Base-by-base conservation (phyloP, 2,329 filamentous ascomycete genomes). In the Cladorrhinum sp. region DNA sequence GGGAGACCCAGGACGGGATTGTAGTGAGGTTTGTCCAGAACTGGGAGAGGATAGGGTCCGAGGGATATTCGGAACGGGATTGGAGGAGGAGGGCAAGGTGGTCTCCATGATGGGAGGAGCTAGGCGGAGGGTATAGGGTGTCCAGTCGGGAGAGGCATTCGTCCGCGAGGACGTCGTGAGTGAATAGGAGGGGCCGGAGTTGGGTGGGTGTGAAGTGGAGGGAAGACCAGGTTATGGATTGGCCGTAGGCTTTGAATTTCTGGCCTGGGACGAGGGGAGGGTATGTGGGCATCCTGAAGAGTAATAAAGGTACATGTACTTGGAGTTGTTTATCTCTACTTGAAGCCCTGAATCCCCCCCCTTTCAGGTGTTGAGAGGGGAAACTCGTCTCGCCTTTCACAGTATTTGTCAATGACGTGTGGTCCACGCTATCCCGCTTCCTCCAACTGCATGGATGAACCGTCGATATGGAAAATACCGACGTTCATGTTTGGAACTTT, bases 1-100 rank as follows among this genome's bases (percentile, higher is more conserved):
- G 93, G 70, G 92, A 85, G 2, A 93, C 90, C 89, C 89, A 93
- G 0, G 82, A 78, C 0, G 90, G 90, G 3, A 91, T 74, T 0
- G 81, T 86, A 60, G 85, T 87, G 59, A 89, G 79, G 69, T 92
- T 79, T 0, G 74, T 71, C 90, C 89, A 93, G 8, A 94, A 75
- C 58, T 81, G 67, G 1, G 70, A 67, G 2, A 83, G 75, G 42
- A 83, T 81, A 23, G 81, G 75, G 66, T 93, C 83, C 5, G 79
- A 76, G 1, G 75, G 71, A 9, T 80, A 77, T 71, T 92, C 79
- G 5, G 87, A 79, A 67, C 78, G 75, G 9, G 26, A 28, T 28
- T 28, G 26, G 26, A 28, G 26, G 1, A 94, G 74, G 8, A 91
- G 73, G 68, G 39, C 20, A 36, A 57, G 42, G 36, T 60, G 2